Conservation (phyloP, 305 asterid species). For the Euphrasia arctica region DNA sequence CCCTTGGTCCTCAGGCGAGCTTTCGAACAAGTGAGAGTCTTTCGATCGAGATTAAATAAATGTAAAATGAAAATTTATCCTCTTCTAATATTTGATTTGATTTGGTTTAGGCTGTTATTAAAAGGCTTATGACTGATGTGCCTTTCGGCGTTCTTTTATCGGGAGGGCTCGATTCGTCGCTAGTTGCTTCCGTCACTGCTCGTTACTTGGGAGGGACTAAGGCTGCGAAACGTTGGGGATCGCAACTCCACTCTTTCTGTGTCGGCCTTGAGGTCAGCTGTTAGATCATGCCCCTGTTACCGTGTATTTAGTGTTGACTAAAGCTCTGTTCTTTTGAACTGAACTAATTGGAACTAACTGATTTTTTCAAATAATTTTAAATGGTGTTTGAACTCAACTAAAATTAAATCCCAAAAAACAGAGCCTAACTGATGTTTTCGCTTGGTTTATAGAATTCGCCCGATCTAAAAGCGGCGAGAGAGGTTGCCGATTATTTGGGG, state of each 20-base stretch:
- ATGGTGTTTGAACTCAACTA: no score
- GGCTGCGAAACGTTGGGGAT: constrained; percentile 92
- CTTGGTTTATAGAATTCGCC: constrained; percentile 75
- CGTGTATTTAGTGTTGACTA: not conserved
- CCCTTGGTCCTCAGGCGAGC: constrained; percentile 74
- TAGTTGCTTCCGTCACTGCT: constrained; percentile 88
- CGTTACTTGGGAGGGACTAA: constrained; percentile 81
- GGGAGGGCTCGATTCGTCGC: constrained; percentile 95
- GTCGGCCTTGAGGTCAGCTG: constrained; percentile 85
- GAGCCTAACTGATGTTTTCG: not conserved
- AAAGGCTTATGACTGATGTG: constrained; percentile 96
- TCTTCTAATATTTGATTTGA: no score
- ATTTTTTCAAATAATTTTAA: no score
- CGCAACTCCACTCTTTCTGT: constrained; percentile 95
- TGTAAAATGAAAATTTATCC: no score
- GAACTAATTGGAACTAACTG: no score
- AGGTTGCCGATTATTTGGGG: constrained; percentile 92
- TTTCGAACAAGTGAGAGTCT: constrained; percentile 75
- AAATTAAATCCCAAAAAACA: no score
- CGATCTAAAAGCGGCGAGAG: constrained; percentile 85
- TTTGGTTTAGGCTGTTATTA: constrained; percentile 68
- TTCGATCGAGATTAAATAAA: not conserved
- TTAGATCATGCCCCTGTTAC: constrained; percentile 5
- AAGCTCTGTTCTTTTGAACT: no score
- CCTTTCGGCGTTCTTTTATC: constrained; percentile 96